Evolutionary conservation across 179 eudicot genomes (phyloP), one percentile per base, ranked within the genome.

Genomic region (Gypsophila paniculata): DNA sequence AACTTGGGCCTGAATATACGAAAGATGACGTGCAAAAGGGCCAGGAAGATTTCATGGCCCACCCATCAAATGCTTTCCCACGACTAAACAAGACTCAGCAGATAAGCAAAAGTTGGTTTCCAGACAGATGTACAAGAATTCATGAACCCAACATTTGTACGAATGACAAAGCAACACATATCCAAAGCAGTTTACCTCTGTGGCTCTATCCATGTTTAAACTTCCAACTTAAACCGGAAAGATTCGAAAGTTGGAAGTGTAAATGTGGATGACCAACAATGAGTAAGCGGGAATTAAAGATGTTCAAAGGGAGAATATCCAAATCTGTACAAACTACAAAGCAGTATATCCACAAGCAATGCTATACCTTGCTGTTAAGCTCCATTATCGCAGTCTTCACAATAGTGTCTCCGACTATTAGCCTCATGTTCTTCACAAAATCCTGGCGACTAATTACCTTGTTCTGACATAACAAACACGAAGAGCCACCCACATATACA

Each of bases 381-480:
- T 69, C 60, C 21, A 23, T 51, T 64, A 80, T 57, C 11, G 77
- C 73, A 26, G 77, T 54, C 75, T 44, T 80, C 77, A 80, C 70
- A 71, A 73, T 38, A 69, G 64, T 10, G 73, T 80, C 83, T 51
- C 83, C 83, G 51, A 76, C 77, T 57, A 73, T 80, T 42, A 76
- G 65, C 26, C 83, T 76, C 70, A 80, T 39, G 72, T 80, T 74
- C 73, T 73, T 80, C 49, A 80, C 77, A 29, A 80, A 80, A 49
- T 76, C 69, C 39, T 57, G 80, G 6, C 83, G 83, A 49, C 32
- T 63, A 14, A 76, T 80, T 25, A 19, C 46, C 75, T 76, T 76
- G 58, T 71, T 71, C 83, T 80, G 77, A 57, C 46, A 68, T n/a
- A 46, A 48, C 36, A 57, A 14, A 69, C 52, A 54, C 13, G 55